These are phyloP conservation scores for Diaporthe nobilis DNA, from an alignment of 2,329 filamentous ascomycete species.

Conservation along the genomic window DNA sequence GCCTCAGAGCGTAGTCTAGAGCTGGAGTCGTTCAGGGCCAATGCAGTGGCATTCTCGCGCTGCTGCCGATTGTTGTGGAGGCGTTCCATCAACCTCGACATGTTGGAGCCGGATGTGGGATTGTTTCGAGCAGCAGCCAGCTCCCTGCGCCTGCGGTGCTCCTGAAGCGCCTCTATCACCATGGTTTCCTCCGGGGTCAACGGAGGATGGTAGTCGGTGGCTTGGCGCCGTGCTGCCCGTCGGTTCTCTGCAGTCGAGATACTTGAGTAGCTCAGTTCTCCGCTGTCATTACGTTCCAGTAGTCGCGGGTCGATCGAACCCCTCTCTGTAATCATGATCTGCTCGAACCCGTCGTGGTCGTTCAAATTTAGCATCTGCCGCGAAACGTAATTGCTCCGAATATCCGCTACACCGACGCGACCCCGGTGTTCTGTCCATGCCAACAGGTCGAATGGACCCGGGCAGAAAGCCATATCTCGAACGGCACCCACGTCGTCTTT, in stretches of 20 bases:
- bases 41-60: constrained; percentile 12
- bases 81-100: constrained; percentile 39
- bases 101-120: constrained; percentile 11
- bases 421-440: constrained; percentile 95
- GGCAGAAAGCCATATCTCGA: constrained; percentile 92
- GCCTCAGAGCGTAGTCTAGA: constrained; percentile 34
- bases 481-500: constrained; percentile 82
- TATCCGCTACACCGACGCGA: constrained; percentile 80
- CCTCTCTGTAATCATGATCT: constrained; percentile 69
- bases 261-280: constrained; percentile 49
- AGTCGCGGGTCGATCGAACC: constrained; percentile 68
- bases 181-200: constrained; percentile 68
- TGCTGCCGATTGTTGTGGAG: constrained; percentile 33
- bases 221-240: constrained; percentile 50
- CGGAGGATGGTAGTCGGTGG: constrained; percentile 63
- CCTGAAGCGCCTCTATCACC: constrained; percentile 69
- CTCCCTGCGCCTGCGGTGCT: constrained; percentile 66
- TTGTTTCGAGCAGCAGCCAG: constrained; percentile 48
- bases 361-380: constrained; percentile 79
- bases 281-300: constrained; percentile 62
- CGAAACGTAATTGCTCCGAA: constrained; percentile 75
- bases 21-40: constrained; percentile 23
- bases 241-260: constrained; percentile 49
- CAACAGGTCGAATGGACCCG: constrained; percentile 89
- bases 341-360: constrained; percentile 68